These are phyloP conservation scores for Diaporthe sp. DNA, from an alignment of 2,329 filamentous ascomycete species.

Conservation along the genomic window DNA sequence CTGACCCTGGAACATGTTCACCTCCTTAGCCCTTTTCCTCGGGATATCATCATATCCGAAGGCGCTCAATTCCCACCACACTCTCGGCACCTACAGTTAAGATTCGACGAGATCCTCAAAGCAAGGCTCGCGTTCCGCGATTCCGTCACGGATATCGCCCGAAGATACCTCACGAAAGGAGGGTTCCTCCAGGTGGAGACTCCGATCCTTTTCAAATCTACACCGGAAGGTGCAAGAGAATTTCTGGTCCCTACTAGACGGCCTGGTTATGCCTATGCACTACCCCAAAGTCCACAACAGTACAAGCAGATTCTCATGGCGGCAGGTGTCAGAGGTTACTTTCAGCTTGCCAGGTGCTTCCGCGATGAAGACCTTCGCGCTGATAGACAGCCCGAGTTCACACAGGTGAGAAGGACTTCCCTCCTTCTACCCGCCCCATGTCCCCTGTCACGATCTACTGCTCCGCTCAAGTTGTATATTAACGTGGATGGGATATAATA, in stretches of 20 bases:
- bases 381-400: conserved; percentile 96
- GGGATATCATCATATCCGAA: conserved; percentile 81
- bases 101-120: conserved; percentile 77
- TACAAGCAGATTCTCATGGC: conserved; percentile 99
- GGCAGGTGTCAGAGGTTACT: conserved; percentile 85
- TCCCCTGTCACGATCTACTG: background rate
- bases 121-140: conserved; percentile 80
- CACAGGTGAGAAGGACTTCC: conserved; percentile 71
- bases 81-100: conserved; percentile 86
- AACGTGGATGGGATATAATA: conserved; percentile 50
- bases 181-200: conserved; percentile 89
- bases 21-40: conserved; percentile 80
- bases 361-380: conserved; percentile 93
- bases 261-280: conserved; percentile 83
- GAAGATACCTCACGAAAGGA: conserved; percentile 67
- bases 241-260: conserved; percentile 91
- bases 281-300: conserved; percentile 97
- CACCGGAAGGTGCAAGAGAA: conserved; percentile 93
- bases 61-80: conserved; percentile 81
- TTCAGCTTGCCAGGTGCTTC: conserved; percentile 94
- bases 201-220: conserved; percentile 96
- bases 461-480: background rate
- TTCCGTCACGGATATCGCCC: conserved; percentile 64
- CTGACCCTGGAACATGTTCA: conserved; percentile 73
- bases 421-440: conserved; percentile 2